A percentile compares a stretch with the other conserved stretches of the same genome.
Conservation (phyloP, 306 rosid species). For the Abrus precatorius region DNA sequence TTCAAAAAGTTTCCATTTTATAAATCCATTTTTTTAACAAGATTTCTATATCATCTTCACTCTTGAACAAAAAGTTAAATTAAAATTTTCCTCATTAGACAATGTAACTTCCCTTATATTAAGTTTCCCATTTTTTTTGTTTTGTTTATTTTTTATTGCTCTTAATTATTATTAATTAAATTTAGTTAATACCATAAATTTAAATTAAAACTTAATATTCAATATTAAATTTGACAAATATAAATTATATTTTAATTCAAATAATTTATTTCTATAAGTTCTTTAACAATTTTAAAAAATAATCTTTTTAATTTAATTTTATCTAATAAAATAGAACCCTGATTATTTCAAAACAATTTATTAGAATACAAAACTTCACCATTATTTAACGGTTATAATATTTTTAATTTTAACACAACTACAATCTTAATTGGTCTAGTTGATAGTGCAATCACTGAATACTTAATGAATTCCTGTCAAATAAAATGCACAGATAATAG, state of each 20-base stretch:
- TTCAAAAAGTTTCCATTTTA: no score
- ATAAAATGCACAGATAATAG: constrained; percentile 45
- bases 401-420: background rate
- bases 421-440: constrained; percentile 12
- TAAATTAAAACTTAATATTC: background rate
- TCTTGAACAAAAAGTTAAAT: no score
- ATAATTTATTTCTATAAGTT: background rate
- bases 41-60: no score
- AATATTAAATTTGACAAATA: background rate
- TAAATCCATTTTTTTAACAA: no score
- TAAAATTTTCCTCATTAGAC: background rate
- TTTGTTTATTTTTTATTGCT: no score
- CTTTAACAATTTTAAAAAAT: background rate
- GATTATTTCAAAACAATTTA: no score
- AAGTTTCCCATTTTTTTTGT: background rate
- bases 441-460: constrained; percentile 23
- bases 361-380: no score
- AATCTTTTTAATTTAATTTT: background rate
- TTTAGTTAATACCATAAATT: background rate
- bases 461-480: constrained; percentile 30
- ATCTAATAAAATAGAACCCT: no score
- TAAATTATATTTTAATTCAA: no score
- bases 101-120: background rate
- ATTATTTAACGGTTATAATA: no score
- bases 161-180: background rate